Base-by-base conservation (phyloP, 2,329 filamentous ascomycete species). In the Colletotrichum tabaci region DNA sequence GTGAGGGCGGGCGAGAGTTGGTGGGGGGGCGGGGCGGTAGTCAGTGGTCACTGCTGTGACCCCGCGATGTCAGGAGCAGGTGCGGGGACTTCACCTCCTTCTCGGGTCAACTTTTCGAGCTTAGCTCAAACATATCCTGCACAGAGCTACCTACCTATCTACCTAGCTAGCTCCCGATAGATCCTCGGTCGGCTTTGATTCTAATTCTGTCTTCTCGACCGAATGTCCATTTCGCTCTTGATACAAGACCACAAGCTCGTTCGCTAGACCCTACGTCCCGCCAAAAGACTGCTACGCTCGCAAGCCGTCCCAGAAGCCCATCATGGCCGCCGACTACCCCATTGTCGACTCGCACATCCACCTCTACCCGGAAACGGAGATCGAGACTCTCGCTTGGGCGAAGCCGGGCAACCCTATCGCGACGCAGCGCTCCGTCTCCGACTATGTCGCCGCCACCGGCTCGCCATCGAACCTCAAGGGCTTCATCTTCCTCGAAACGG, bases 291-390 rank as follows among this genome's bases (percentile, higher is more conserved):
- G 38, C 55, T 38, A 13, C 50, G 23, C 50, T 38, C 35, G 8
- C 9, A 38, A 21, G 23, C 50, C 23, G 13, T 2, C 47, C 35
- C 10, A n/a, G 30, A 44, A 70, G 70, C 56, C 66, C 55, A 52
- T 21, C 63, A 79, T 67, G 73, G 82, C 82, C 81, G 76, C 83
- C 68, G 79, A 85, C 76, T 83, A 87, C 80, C 89, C 87, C 77
- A 91, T 97, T 78, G 90, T 98, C 81, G 95, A 98, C 85, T 92
- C 94, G 49, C 96, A 98, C 85, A 92, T 98, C 82, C 95, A 98
- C 84, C 90, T 98, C 78, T 98, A 91, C 85, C 93, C 94, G 55
- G 82, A 85, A 56, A 87, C 88, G 64, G 93, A 96, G 77, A 79
- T 93, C 63, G 79, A 87, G 66, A 88, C 89, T 49, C 89, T 97